Base-by-base conservation (phyloP, 179 eudicot species). In the Heliamphora pulchella region DNA sequence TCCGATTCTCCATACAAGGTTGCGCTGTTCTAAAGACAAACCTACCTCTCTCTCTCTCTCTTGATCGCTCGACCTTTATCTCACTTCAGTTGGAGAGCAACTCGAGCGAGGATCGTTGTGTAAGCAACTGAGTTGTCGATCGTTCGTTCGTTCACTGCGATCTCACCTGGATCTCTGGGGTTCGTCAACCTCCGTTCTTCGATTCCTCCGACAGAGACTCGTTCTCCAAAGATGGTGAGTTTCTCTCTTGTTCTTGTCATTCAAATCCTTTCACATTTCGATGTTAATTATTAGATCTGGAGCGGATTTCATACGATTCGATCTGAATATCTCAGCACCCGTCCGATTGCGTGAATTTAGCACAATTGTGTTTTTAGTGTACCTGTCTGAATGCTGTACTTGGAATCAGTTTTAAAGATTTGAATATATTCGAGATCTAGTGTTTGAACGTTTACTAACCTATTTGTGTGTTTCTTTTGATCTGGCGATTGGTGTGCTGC, bases 401-500 rank as follows among this genome's bases (percentile, higher is more conserved):
- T 75, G 68, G 43, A n/a, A n/a, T 59, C 51, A 76, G 54, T 39
- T 58, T 57, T 44, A 18, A 67, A n/a, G 39, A 44, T 76, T 76
- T 76, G 78, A 61, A 2, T 61, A 44, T 8, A 43, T 46, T 76
- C 2, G 39, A 76, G 78, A 76, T 76, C 78, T 76, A 17, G 50
- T 50, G 13, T 74, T 78, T 14, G 59, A 62, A 74, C 17, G 13
- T 66, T 8, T 46, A 67, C 84, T 82, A 18, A 82, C 50, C 66
- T 15, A 50, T 63, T 55, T 7, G 43, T 20, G 50, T 82, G 47
- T 67, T 75, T 79, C 8, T 22, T 58, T 69, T 78, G 78, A 57
- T 55, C 18, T 78, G 41, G 75, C 9, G 41, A 66, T 67, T 82
- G 81, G 79, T 62, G 61, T 76, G 79, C 15, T 9, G 75, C 86